Percentiles rank a stretch among this genome's conserved stretches.
phyloP scores from a whole-genome alignment of 225 moss, liverwort and hornwort genomes.

The Sphagnum tenellum region DNA sequence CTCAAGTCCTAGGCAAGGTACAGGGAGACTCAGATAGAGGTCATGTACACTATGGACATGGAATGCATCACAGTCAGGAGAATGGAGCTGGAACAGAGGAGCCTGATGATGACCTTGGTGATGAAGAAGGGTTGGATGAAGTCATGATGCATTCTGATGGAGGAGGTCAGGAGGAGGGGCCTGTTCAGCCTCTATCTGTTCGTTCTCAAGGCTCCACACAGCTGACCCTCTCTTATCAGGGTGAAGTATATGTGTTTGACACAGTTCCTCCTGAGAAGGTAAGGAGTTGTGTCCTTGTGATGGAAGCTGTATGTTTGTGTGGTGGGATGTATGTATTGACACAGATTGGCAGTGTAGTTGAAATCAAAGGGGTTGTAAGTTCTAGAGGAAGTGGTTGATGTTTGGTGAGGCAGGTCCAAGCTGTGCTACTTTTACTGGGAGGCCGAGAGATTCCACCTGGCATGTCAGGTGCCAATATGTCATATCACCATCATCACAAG shows the following conservation, averaged over 20 bases:
- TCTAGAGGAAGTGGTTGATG: not conserved
- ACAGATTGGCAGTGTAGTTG: no score
- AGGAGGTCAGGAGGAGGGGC: constrained; percentile 50
- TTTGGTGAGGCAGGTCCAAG: not conserved
- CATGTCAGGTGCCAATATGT: no score
- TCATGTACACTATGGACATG: constrained; percentile 43
- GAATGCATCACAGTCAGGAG: constrained; percentile 63
- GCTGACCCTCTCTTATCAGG: constrained; percentile 88
- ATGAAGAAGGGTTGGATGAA: constrained; percentile 89
- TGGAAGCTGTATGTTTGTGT: not conserved
- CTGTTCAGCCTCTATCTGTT: constrained; percentile 49
- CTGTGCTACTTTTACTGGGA: not conserved
- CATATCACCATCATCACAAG: no score
- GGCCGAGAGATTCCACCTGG: no score
- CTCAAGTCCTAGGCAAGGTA: constrained; percentile 33
- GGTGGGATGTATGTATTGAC: not conserved
- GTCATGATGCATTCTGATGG: constrained; percentile 93
- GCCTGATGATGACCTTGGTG: constrained; percentile 70
- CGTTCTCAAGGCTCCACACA: constrained; percentile 80
- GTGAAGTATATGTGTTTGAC: constrained; percentile 95
- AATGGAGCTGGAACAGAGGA: constrained; percentile 65
- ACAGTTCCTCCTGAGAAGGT: constrained; percentile 97
- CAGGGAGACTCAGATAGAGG: constrained; percentile 44
- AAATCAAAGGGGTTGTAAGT: not conserved
- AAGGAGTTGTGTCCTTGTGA: not conserved